Evolutionary conservation across 805 yeast genomes (phyloP).

Genomic region (Ogataea trehaloabstinens): DNA sequence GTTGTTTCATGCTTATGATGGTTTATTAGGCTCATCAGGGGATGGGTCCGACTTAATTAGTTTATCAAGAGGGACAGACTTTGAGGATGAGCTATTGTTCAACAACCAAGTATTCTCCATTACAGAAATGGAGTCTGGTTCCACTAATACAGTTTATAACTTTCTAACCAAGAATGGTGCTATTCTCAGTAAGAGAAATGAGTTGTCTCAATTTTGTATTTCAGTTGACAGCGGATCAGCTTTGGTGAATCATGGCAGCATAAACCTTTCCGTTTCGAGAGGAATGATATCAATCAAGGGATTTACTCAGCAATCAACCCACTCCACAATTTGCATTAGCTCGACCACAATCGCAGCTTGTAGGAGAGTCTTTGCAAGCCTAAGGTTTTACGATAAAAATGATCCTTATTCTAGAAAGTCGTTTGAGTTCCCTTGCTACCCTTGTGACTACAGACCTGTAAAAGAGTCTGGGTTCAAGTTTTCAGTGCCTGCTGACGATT

Average conservation of each 20-base stretch:
- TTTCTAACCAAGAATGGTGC: not conserved
- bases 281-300: conserved; percentile 13
- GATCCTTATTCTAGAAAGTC: conserved; percentile 13
- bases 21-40: conserved; percentile 14
- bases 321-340: conserved; percentile 5
- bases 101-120: not conserved
- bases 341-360: conserved; percentile 1
- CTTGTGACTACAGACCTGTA: conserved; percentile 14
- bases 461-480: conserved; percentile 5
- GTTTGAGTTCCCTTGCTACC: conserved; percentile 9
- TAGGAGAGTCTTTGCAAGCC: conserved; percentile 5
- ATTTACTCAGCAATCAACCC: not conserved
- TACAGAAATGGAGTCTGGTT: not conserved
- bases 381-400: conserved; percentile 7
- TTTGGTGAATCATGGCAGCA: not conserved
- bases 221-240: conserved; percentile 5
- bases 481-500: not conserved
- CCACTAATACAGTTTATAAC: not conserved
- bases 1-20: conserved; percentile 18
- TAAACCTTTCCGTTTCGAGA: conserved; percentile 4
- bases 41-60: conserved; percentile 7
- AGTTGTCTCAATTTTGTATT: not conserved
- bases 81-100: not conserved
- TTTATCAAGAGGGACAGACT: not conserved
- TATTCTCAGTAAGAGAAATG: not conserved